phyloP scores from a whole-genome alignment of 75 land plant species.

The Ceratopteris richardii region DNA sequence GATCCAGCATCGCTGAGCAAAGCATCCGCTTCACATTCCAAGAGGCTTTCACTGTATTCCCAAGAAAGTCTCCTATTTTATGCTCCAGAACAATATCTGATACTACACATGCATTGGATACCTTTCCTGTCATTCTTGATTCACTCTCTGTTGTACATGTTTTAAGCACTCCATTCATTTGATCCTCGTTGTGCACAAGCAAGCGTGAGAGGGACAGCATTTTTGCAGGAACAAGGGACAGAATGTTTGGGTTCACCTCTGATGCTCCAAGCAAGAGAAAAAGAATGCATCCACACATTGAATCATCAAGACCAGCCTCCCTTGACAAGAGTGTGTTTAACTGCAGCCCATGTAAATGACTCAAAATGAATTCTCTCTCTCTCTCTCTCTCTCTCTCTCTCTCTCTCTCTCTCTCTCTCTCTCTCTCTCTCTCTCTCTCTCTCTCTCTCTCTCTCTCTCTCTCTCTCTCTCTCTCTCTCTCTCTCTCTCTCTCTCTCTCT shows the following conservation, averaged over 20 bases:
- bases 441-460: too few species aligned
- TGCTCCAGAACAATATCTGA: not conserved
- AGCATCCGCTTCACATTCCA: not conserved
- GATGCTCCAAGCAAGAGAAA: conserved; percentile 15
- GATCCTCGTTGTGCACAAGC: conserved; percentile 8
- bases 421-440: too few species aligned
- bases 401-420: too few species aligned
- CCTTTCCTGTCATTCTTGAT: not conserved
- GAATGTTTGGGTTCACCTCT: conserved; percentile 6
- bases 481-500: too few species aligned
- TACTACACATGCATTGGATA: not conserved
- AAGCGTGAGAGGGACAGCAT: conserved; percentile 7
- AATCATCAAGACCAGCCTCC: conserved; percentile 23
- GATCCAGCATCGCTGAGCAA: not conserved
- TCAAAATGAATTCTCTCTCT: too few species aligned
- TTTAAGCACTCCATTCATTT: not conserved
- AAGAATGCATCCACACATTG: conserved; percentile 18
- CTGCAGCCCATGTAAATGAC: conserved; percentile 6
- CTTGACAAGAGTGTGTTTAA: not conserved
- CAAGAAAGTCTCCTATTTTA: not conserved
- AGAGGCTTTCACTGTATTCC: not conserved
- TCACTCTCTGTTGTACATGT: not conserved
- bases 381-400: too few species aligned
- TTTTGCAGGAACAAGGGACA: conserved; percentile 14
- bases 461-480: too few species aligned